Base-by-base conservation (phyloP, 1,284 basidiomycete genomes). In the Fomes fomentarius region DNA sequence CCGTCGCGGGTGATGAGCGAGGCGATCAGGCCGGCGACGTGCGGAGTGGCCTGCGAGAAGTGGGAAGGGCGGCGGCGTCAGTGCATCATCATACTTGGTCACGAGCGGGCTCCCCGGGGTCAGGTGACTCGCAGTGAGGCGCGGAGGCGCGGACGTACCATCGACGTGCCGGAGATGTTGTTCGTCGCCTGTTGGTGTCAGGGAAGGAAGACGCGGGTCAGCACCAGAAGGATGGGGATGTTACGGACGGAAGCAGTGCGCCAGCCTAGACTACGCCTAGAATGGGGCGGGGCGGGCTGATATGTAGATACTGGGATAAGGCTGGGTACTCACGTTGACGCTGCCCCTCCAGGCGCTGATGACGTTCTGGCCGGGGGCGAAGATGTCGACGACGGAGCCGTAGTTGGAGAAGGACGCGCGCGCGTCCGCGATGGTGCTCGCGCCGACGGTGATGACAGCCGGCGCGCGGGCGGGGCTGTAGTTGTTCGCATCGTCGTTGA, bases 361-460 rank as follows among this genome's bases (percentile, higher is more conserved):
- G 35, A 75, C 57, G 52, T 63, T 63, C 39, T 61, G 54, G 14
- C 74, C 74, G 25, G 72, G 72, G 28, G 72, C 73, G 47, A 40
- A 40, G 47, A 75, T 58, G 48, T 74, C 71, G 45, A 74, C 66
- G 30, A 67, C 59, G 4, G 68, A 37, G 15, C 73, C 74, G 41
- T 58, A 71, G 63, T 74, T 74, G 30, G 71, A 73, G 62, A 66
- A 69, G 8, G 52, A 63, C 4, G 68, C 66, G 3, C 66, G 55
- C 10, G 62, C 74, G 69, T 89, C 86, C n/a, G 67, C 70, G 57
- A 84, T 77, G 47, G 76, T 80, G 30, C 77, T 79, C 6, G 84
- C 83, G 44, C 84, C 87, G 56, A 90, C 83, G 31, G 87, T 87
- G 63, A 87, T 76, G 51, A 24, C 38, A 15, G 78, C 77, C 21